These are phyloP conservation scores for Dendrocalamus latiflorus DNA, from an alignment of 202 grass and related monocot genomes.

Conservation along the genomic window DNA sequence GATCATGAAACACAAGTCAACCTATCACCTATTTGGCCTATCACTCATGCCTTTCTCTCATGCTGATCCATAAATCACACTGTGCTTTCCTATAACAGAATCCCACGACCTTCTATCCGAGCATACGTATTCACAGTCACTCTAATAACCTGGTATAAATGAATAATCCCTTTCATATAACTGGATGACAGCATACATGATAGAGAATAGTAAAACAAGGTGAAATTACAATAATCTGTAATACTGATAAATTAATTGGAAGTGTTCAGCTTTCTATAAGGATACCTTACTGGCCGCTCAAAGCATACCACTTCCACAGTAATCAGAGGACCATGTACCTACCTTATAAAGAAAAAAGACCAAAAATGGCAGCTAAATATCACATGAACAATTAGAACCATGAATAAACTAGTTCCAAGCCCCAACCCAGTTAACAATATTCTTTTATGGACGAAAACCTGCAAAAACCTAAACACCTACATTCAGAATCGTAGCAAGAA, in stretches of 20 bases:
- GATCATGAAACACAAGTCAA: neutral
- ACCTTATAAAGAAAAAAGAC: constrained; percentile 9
- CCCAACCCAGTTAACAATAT: constrained; percentile 26
- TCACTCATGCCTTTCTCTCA: neutral
- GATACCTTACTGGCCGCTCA: neutral
- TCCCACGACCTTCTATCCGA: neutral
- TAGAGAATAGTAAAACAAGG: neutral
- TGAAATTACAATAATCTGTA: constrained; percentile 23
- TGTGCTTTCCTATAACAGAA: neutral
- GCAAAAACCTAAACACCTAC: constrained; percentile 25
- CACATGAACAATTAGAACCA: constrained; percentile 46
- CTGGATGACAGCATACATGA: neutral
- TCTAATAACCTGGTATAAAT: neutral
- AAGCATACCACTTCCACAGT: constrained; percentile 11
- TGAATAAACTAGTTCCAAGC: constrained; percentile 27
- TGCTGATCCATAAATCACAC: neutral
- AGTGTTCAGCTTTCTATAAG: constrained; percentile 18
- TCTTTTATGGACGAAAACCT: constrained; percentile 47
- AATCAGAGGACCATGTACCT: neutral
- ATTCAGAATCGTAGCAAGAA: constrained; percentile 32
- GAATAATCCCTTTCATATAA: neutral
- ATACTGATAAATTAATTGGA: constrained; percentile 16
- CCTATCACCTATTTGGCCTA: neutral
- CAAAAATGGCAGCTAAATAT: constrained; percentile 1
- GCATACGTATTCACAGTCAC: neutral